A percentile compares a stretch with the other conserved stretches of the same genome.
Evolutionary conservation across 139 green algal genomes (phyloP).

Genomic region (Spirogloea muscicola): DNA sequence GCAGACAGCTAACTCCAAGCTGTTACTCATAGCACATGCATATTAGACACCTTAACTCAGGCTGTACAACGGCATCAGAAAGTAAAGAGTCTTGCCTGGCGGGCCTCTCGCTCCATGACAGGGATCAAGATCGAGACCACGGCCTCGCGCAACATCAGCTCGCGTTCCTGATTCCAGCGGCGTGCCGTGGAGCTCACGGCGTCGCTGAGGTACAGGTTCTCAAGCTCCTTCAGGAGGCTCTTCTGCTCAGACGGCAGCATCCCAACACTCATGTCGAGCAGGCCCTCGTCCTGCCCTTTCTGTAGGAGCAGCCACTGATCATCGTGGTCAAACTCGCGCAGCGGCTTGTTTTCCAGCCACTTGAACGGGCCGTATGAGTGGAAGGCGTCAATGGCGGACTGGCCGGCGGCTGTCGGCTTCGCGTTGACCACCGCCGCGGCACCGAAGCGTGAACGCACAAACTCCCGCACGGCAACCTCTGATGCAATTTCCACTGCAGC

Average conservation of each 20-base stretch:
- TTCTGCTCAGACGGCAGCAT: conserved; percentile 29
- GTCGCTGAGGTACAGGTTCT: conserved; percentile 49
- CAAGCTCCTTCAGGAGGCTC: conserved; percentile 30
- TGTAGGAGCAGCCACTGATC: conserved; percentile 57
- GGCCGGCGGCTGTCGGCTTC: conserved; percentile 46
- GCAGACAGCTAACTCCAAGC: too few relatives aligned
- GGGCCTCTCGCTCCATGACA: conserved; percentile 56
- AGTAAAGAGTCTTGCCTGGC: too few relatives aligned
- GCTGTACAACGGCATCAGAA: too few relatives aligned
- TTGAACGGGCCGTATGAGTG: conserved; percentile 67
- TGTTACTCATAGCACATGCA: too few relatives aligned
- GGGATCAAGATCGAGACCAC: conserved; percentile 61
- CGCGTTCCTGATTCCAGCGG: conserved; percentile 67
- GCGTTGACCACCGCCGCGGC: conserved; percentile 56
- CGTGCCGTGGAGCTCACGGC: conserved; percentile 22
- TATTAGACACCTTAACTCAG: too few relatives aligned
- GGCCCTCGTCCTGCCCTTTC: conserved; percentile 52
- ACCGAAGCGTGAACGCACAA: conserved; percentile 12
- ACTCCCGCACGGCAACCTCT: conserved; percentile 33
- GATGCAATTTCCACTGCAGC: conserved; percentile 27
- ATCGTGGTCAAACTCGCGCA: conserved; percentile 54
- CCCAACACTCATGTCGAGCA: conserved; percentile 46
- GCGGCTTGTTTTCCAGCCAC: conserved; percentile 67
- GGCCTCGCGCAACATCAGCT: conserved; percentile 56
- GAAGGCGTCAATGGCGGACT: conserved; percentile 60